Evolutionary conservation across 176 grass and related monocot species (phyloP), one percentile per base, ranked within the genome.

Genomic region (Canna indica): DNA sequence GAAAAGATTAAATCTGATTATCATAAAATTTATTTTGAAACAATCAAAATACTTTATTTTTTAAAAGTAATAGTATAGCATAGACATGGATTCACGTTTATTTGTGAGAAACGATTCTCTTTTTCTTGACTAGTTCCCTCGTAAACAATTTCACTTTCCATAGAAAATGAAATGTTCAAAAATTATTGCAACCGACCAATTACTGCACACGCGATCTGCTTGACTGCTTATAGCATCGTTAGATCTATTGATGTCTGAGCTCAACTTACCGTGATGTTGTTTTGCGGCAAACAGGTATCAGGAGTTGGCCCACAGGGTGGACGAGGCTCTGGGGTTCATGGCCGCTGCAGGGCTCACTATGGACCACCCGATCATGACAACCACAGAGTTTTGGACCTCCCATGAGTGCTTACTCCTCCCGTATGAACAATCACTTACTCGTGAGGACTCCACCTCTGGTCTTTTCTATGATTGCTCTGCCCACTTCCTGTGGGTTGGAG

Each of bases 311-410:
- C 91, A 88, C 66, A 72, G 88, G 44, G 88, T 96, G 66, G 91
- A 96, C 0, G 91, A 96, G 73, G 91, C 83, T 46, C 75, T 96
- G 69, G 91, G 88, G n/a, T 96, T 96, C 70, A 91, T 96, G 91
- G 76, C 88, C 54, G 91, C 88, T 48, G 79, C 88, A 26, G 91
- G 91, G 36, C 78, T 96, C 76, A 86, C 88, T 36, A 26, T 86
- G 67, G 91, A 91, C 72, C 85, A 91, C 54, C 85, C 91, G 35
- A 96, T 96, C 77, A 91, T 91, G 88, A 91, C 76, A 10, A 88
- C 83, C 36, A 91, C 88, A 31, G 91, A 96, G 47, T 91, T 96
- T 72, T 96, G 88, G 91, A 96, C 91, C 32, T 88, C 85, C 25
- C 91, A 96, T 65, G 91, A 96, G 77, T 91, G 91, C 72, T 88